Percentiles rank a stretch among this genome's conserved stretches.
phyloP scores from a whole-genome alignment of 148 eudicot genomes.

The Camellia sinensis region DNA sequence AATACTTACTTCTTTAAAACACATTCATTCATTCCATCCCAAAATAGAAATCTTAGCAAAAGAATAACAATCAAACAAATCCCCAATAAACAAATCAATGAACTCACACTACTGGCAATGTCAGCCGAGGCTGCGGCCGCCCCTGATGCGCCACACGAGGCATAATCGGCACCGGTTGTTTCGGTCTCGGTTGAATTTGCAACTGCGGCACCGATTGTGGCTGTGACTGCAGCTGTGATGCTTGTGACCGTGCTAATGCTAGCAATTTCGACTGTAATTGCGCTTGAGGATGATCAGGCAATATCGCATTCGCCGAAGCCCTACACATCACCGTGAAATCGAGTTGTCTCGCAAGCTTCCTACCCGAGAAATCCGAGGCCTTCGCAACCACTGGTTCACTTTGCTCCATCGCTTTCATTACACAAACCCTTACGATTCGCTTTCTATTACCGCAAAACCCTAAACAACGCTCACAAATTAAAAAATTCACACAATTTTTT shows the following conservation, averaged over 20 bases:
- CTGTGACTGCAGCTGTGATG: neutral
- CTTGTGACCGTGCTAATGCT: constrained; percentile 13
- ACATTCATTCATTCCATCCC: neutral
- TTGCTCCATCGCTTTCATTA: constrained; percentile 35
- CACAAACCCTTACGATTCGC: neutral
- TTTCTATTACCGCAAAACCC: neutral
- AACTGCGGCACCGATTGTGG: constrained; percentile 1
- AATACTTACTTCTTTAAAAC: neutral
- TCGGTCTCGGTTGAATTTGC: neutral
- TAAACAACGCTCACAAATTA: neutral
- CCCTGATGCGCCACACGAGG: constrained; percentile 1
- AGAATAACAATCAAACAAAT: neutral
- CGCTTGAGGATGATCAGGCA: constrained; percentile 33
- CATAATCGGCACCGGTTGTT: neutral
- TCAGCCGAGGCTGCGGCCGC: constrained; percentile 12
- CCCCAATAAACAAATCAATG: neutral
- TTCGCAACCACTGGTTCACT: constrained; percentile 25
- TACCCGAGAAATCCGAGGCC: constrained; percentile 20
- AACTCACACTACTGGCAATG: constrained; percentile 28
- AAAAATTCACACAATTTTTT: neutral
- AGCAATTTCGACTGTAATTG: constrained; percentile 25
- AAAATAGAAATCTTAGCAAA: neutral
- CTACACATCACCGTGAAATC: constrained; percentile 41
- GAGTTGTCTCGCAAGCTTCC: constrained; percentile 49
- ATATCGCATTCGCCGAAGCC: constrained; percentile 24